phyloP scores from a whole-genome alignment of 441 rosid genomes.

The Metrosideros polymorpha region DNA sequence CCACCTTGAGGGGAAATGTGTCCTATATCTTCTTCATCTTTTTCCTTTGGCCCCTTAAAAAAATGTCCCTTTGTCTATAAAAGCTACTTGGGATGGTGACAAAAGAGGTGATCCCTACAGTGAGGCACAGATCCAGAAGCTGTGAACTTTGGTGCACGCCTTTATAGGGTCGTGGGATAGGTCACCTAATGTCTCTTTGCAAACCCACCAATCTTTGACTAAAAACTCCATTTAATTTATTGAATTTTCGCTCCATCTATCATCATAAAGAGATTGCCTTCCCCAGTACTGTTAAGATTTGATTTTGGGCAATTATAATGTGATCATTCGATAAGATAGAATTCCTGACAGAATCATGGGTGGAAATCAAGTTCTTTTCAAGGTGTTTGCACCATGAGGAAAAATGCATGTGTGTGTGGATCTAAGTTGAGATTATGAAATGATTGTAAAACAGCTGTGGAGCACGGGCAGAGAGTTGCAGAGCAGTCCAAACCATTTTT shows the following conservation, averaged over 20 bases:
- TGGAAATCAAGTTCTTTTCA: neutral
- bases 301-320: neutral
- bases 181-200: neutral
- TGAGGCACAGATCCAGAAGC: neutral
- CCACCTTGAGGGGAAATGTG: neutral
- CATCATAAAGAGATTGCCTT: neutral
- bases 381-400: neutral
- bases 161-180: neutral
- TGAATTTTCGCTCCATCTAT: neutral
- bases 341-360: neutral
- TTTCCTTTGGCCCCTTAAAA: neutral
- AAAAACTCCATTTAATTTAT: neutral
- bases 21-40: neutral
- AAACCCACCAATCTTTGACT: neutral
- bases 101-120: neutral
- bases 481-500: neutral
- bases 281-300: fast-evolving
- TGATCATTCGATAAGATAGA: neutral
- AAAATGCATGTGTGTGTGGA: neutral
- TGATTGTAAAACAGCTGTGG: neutral
- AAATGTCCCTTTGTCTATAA: neutral
- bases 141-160: neutral
- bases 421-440: neutral
- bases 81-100: neutral
- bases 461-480: neutral